Percentiles rank a stretch among this genome's conserved stretches.
phyloP scores from a whole-genome alignment of 495 filamentous ascomycete genomes.

The Hypoxylon cercidicola region DNA sequence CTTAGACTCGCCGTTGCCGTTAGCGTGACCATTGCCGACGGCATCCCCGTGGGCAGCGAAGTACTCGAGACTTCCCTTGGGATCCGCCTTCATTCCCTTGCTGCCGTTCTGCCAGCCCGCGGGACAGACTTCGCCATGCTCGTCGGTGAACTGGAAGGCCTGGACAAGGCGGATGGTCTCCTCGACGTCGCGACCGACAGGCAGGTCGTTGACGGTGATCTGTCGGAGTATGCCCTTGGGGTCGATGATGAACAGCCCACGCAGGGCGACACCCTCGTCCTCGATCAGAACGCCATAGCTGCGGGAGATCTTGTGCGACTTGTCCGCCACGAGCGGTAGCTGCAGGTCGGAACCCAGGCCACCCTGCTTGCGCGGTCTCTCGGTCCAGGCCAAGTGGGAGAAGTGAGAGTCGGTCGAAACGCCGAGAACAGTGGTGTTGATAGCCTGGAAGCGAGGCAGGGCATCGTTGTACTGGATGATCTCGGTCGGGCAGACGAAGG shows the following conservation, averaged over 20 bases:
- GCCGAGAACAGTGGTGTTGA: constrained; percentile 44
- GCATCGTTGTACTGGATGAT: constrained; percentile 58
- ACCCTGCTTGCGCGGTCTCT: constrained; percentile 61
- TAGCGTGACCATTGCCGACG: constrained; percentile 26
- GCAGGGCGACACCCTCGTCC: constrained; percentile 65
- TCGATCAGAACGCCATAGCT: constrained; percentile 69
- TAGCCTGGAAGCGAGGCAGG: constrained; percentile 45
- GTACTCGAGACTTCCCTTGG: constrained; percentile 59
- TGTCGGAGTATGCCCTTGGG: constrained; percentile 64
- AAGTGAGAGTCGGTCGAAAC: constrained; percentile 57
- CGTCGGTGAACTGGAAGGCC: constrained; percentile 69
- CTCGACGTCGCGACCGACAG: constrained; percentile 67
- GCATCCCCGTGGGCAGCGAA: constrained; percentile 44
- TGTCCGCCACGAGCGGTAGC: constrained; percentile 65
- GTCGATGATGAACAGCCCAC: constrained; percentile 70
- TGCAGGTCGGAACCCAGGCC: constrained; percentile 63
- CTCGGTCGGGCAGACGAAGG: constrained; percentile 65
- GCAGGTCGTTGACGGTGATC: constrained; percentile 69
- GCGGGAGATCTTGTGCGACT: constrained; percentile 63
- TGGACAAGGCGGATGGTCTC: constrained; percentile 67
- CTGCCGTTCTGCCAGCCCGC: constrained; percentile 66
- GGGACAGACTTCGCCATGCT: constrained; percentile 68
- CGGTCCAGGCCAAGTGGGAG: constrained; percentile 66
- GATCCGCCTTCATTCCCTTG: constrained; percentile 64
- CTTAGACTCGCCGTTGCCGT: constrained; percentile 44